Evolutionary conservation across 495 filamentous ascomycete species (phyloP).

Genomic region (Cladorrhinum samala): DNA sequence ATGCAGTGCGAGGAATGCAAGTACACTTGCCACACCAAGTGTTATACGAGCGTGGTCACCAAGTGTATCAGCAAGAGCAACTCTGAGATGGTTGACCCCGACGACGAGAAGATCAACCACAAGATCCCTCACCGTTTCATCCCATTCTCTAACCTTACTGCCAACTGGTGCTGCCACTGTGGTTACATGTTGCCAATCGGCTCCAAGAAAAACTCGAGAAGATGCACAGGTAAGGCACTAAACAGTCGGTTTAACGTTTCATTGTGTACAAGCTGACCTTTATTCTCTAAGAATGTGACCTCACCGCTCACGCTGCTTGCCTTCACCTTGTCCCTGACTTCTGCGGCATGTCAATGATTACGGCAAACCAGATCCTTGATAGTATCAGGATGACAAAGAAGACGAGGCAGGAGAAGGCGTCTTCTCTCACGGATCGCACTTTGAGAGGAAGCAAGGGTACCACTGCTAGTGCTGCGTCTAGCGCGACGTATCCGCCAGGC

Average conservation of each 20-base stretch:
- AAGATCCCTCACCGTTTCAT: conserved; percentile 97
- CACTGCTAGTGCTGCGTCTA: conserved; percentile 25
- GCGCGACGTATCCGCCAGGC: conserved; percentile 18
- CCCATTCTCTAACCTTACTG: conserved; percentile 88
- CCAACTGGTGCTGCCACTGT: conserved; percentile 99
- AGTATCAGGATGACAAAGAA: conserved; percentile 57
- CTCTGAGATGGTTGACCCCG: conserved; percentile 92
- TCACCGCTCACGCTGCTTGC: conserved; percentile 87
- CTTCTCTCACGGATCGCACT: conserved; percentile 58
- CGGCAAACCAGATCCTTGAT: conserved; percentile 84
- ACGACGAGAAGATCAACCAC: conserved; percentile 99
- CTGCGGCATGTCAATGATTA: conserved; percentile 98
- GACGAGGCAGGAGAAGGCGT: conserved; percentile 40
- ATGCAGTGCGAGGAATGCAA: conserved; percentile 99
- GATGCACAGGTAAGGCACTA: conserved; percentile 66
- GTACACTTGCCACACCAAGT: conserved; percentile 97
- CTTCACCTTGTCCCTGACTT: conserved; percentile 97
- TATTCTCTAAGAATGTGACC: conserved; percentile 67
- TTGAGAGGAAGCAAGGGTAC: conserved; percentile 50
- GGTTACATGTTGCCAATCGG: conserved; percentile 96
- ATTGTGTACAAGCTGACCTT: conserved; percentile 14
- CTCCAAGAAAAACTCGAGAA: conserved; percentile 78
- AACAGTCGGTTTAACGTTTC: neutral
- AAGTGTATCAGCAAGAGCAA: conserved; percentile 99
- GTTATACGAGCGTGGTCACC: conserved; percentile 94